A percentile compares a stretch with the other conserved stretches of the same genome.
These are phyloP conservation scores for Xenosphaeropsis pyriputrescens DNA, from an alignment of 2,329 filamentous ascomycete species.

Conservation along the genomic window DNA sequence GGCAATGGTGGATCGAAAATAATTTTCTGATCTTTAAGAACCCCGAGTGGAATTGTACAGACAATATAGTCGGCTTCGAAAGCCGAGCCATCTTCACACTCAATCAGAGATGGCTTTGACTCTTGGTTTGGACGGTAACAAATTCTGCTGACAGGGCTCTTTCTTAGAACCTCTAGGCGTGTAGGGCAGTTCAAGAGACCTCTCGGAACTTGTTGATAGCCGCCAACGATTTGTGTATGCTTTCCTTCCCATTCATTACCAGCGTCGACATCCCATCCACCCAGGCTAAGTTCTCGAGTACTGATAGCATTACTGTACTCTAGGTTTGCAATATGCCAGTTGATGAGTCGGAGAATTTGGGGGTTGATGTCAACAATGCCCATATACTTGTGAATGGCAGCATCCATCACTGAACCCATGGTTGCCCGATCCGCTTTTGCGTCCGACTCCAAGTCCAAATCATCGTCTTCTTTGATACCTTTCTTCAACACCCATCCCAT, in stretches of 20 bases:
- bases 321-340: conserved; percentile 96
- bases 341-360: conserved; percentile 79
- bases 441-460: conserved; percentile 55
- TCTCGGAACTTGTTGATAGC: conserved; percentile 86
- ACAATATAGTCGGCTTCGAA: conserved; percentile 86
- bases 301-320: conserved; percentile 95
- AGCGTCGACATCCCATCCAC: conserved; percentile 92
- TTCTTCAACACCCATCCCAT: conserved; percentile 73
- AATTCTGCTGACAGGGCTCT: conserved; percentile 59
- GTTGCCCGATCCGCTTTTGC: conserved; percentile 53
- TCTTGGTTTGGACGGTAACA: conserved; percentile 37
- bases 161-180: conserved; percentile 62
- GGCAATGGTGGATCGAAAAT: conserved; percentile 88
- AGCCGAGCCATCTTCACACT: conserved; percentile 62
- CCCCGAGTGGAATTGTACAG: conserved; percentile 77
- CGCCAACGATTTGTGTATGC: conserved; percentile 85
- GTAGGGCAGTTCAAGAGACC: conserved; percentile 68
- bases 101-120: conserved; percentile 39
- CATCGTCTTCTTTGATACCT: conserved; percentile 45
- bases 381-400: conserved; percentile 80
- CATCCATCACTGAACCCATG: conserved; percentile 80
- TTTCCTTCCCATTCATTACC: conserved; percentile 95
- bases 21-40: conserved; percentile 71
- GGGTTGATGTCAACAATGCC: conserved; percentile 68
- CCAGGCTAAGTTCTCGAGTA: conserved; percentile 72